A percentile compares a stretch with the other conserved stretches of the same genome.
Conservation (phyloP, 176 grass and related monocot species). For the Coix lacrymajobi region DNA sequence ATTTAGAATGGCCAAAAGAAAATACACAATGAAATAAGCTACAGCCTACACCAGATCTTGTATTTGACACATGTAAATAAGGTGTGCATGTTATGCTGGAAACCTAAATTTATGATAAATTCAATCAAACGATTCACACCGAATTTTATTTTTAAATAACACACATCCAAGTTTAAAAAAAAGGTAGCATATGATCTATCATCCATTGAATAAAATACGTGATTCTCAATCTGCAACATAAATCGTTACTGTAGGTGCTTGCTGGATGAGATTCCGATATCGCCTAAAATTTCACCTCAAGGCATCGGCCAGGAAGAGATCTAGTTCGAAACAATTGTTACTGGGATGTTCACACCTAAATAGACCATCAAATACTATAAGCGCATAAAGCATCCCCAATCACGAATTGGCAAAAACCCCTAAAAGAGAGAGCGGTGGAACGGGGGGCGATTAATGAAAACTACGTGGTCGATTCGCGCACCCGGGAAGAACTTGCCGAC, state of each 20-base stretch:
- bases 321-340: not conserved
- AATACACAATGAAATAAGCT: not conserved
- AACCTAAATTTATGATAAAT: not conserved
- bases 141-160: not conserved
- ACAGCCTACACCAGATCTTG: not conserved
- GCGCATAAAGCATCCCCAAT: not conserved
- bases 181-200: not conserved
- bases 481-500: slow-evolving; percentile 91
- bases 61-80: not conserved
- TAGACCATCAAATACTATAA: not conserved
- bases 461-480: not conserved
- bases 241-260: not conserved
- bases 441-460: not conserved
- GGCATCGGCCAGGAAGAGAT: not conserved
- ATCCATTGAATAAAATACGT: not conserved
- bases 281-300: not conserved
- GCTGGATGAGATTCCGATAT: not conserved
- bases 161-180: too few relatives aligned
- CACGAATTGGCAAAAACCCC: not conserved
- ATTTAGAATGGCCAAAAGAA: not conserved
- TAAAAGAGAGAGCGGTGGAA: not conserved
- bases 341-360: not conserved
- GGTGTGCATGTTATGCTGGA: not conserved
- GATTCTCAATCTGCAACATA: not conserved
- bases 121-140: not conserved